A percentile compares a stretch with the other conserved stretches of the same genome.
Evolutionary conservation across 192 early-diverging fungal species (phyloP).

Genomic region (Coemansia reversa): DNA sequence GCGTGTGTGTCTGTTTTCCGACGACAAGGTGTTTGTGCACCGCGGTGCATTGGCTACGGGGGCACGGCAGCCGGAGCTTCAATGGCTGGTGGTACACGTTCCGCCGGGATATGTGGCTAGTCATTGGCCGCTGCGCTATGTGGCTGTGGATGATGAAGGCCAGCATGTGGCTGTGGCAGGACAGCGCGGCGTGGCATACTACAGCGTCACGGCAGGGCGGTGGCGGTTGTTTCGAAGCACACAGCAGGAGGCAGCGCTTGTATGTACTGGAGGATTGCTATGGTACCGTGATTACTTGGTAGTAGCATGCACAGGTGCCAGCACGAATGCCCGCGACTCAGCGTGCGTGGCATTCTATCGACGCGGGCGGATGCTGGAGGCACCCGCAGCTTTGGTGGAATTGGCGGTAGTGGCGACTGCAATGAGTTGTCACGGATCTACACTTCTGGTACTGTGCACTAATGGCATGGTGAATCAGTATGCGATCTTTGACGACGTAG

Average conservation of each 20-base stretch:
- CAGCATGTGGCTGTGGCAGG: constrained; percentile 84
- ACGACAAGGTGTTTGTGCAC: constrained; percentile 45
- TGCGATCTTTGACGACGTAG: constrained; percentile 33
- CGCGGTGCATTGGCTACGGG: constrained; percentile 19
- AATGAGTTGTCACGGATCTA: constrained; percentile 35
- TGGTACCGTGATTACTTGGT: constrained; percentile 47
- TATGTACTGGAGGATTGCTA: constrained; percentile 39
- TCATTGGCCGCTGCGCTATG: constrained; percentile 56
- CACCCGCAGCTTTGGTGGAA: constrained; percentile 1
- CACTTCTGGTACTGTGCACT: constrained; percentile 25
- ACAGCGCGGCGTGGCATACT: constrained; percentile 76
- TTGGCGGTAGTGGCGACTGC: constrained; percentile 8
- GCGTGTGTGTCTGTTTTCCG: constrained; percentile 45
- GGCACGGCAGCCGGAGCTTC: constrained; percentile 23
- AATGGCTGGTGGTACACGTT: constrained; percentile 40
- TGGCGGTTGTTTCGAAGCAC: constrained; percentile 95
- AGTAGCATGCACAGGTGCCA: constrained; percentile 21
- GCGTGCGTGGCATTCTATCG: constrained; percentile 36
- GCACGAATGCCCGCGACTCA: constrained; percentile 14
- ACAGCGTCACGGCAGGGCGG: constrained; percentile 64
- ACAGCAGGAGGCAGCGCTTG: constrained; percentile 47
- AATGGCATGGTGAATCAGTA: constrained; percentile 25
- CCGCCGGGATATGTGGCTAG: constrained; percentile 26
- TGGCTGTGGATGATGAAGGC: constrained; percentile 67
- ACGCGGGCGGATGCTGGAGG: constrained; percentile 22